Evolutionary conservation across 1,284 basidiomycete species (phyloP), one percentile per base, ranked within the genome.

Genomic region (Sutorius eximius): DNA sequence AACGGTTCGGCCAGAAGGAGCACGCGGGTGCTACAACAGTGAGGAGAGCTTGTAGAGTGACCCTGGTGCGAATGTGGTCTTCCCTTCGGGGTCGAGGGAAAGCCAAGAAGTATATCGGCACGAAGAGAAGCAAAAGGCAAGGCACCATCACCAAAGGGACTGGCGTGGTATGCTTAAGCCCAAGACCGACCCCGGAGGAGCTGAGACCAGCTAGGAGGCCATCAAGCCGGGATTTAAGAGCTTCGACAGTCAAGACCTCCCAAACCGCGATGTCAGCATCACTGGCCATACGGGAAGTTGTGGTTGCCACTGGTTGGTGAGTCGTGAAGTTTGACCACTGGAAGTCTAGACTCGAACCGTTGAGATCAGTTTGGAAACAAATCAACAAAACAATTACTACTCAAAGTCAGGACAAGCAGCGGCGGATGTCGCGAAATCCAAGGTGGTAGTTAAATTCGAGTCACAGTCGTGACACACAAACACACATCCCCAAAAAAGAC

Each of bases 1-100:
- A 75, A 15, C 56, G 62, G 6, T 48, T 47, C 10, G 75, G 72
- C 74, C 74, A 75, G 46, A 69, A 55, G 22, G 75, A 77, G 36
- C 64, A 66, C 0, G 66, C 68, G 7, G 74, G 75, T 3, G 60
- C 61, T 22, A 75, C 30, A 52, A 77, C 52, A 6, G 67, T 55
- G 45, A 70, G 63, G 36, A 75, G 62, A 27, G 72, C 68, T 52
- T 56, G 58, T 16, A 75, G 66, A 42, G 68, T 56, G n/a, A 40
- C 49, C 44, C 71, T 71, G 27, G 61, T 63, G 18, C 32, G 52
- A n/a, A 46, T 36, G 8, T 45, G 51, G 27, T 61, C 51, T 45
- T 56, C 41, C 44, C 48, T 60, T 18, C 42, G 58, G 30, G 46
- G 12, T 42, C 51, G 50, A 37, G 20, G 46, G 34, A 57, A 49